A percentile compares a stretch with the other conserved stretches of the same genome.
Evolutionary conservation across 108 stramenopile species (phyloP).

Genomic region (Conticribra weissflogii): DNA sequence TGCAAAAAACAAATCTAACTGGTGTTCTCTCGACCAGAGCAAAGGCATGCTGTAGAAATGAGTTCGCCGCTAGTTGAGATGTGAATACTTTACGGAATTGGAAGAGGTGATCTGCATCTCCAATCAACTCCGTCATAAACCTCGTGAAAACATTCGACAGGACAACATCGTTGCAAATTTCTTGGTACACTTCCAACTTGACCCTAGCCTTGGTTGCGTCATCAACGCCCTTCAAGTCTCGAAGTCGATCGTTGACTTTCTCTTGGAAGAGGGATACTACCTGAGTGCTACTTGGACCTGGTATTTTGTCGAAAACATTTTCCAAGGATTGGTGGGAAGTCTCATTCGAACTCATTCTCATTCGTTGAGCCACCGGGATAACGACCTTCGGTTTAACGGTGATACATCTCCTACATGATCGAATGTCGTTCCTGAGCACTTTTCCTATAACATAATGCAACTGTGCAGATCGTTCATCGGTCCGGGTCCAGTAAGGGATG

Average conservation of each 20-base stretch:
- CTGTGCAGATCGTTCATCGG: constrained; percentile 83
- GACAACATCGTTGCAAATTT: constrained; percentile 57
- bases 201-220: constrained; percentile 28
- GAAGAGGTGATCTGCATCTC: constrained; percentile 59
- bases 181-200: constrained; percentile 56
- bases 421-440: constrained; percentile 59
- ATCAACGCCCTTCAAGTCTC: constrained; percentile 5
- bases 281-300: constrained; percentile 16
- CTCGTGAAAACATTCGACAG: constrained; percentile 47
- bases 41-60: constrained; percentile 81
- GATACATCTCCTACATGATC: constrained; percentile 62
- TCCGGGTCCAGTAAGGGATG: constrained; percentile 84
- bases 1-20: constrained; percentile 64
- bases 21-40: constrained; percentile 77
- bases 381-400: constrained; percentile 72
- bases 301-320: constrained; percentile 40
- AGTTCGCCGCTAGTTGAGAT: constrained; percentile 75
- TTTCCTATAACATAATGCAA: constrained; percentile 70
- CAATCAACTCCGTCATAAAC: constrained; percentile 48
- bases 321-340: constrained; percentile 68
- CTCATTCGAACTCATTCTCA: constrained; percentile 72
- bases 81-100: constrained; percentile 79
- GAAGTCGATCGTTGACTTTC: constrained; percentile 35
- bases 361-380: constrained; percentile 84
- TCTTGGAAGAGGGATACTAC: constrained; percentile 38